Evolutionary conservation across 495 filamentous ascomycete species (phyloP), one percentile per base, ranked within the genome.

Genomic region (Trichoderma orchidacearum): DNA sequence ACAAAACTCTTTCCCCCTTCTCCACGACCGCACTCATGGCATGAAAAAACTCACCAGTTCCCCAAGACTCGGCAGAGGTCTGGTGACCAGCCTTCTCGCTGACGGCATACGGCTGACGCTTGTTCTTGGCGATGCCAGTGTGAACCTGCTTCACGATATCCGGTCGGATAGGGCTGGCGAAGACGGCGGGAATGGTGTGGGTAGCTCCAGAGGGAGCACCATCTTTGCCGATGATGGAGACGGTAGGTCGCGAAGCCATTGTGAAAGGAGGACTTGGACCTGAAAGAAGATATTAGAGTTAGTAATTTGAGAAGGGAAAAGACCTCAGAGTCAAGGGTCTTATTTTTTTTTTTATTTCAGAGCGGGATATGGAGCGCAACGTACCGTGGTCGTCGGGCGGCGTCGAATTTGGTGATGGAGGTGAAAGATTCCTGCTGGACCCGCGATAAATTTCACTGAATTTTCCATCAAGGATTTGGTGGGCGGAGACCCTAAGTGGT

Each of bases 71-170:
- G 72, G 93, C 93, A 70, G 90, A 96, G 65, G 93, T 98, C 76
- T 98, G 93, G 77, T 98, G 94, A 78, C 93, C 93, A 71, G 93
- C 93, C 85, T 98, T 98, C 86, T 96, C 91, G 85, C 89, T 95
- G 81, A 98, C 93, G 67, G 93, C 85, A 77, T 98, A 98, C 58
- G 93, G 92, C 82, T 98, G 93, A 73, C 93, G 85, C 85, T 94
- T 95, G 84, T 98, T 98, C 87, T 96, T 98, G 70, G 91, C 91
- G 85, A 98, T 95, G 68, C 94, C 94, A 68, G 89, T 91, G 82
- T 98, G 93, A 67, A 97, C 93, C 72, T 87, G 86, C 83, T 97
- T 93, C 66, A 98, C 94, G 69, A 98, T 95, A 76, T 98, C 93
- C 64, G 89, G 89, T 74, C 93, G 94, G 80, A 98, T 97, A 59